These are phyloP conservation scores for Phytophthora idaei DNA, from an alignment of 352 stramenopile species.

Conservation along the genomic window DNA sequence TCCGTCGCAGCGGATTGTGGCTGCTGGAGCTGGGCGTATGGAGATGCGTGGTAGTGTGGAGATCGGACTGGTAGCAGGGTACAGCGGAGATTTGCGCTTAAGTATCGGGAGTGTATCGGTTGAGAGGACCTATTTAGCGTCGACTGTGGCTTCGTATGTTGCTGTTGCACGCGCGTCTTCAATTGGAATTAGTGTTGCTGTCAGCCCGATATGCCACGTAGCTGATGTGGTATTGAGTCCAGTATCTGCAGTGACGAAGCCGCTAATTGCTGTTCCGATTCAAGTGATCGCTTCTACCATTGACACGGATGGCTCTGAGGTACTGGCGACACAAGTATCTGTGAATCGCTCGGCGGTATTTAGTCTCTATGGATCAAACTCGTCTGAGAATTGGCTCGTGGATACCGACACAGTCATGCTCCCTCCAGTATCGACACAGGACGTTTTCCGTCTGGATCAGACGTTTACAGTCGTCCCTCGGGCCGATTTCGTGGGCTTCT, in stretches of 20 bases:
- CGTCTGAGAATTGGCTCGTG: conserved; percentile 25
- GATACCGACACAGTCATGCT: conserved; percentile 16
- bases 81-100: conserved; percentile 26
- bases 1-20: conserved; percentile 11
- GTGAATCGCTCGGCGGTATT: conserved; percentile 35
- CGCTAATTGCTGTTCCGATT: conserved; percentile 27
- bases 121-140: conserved; percentile 4
- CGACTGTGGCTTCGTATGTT: not conserved
- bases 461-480: conserved; percentile 37
- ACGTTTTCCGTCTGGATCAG: conserved; percentile 23
- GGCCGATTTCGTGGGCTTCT: conserved; percentile 50
- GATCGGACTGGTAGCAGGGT: conserved; percentile 26
- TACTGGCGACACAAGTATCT: conserved; percentile 17
- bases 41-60: conserved; percentile 33
- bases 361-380: conserved; percentile 23
- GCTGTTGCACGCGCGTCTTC: not conserved
- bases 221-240: conserved; percentile 26
- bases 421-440: conserved; percentile 3
- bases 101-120: conserved; percentile 17
- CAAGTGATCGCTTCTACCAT: conserved; percentile 32
- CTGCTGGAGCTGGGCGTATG: conserved; percentile 9
- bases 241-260: conserved; percentile 31
- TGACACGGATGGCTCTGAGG: conserved; percentile 38
- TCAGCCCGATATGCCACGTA: conserved; percentile 36
- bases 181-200: not conserved